phyloP scores from a whole-genome alignment of 768 basidiomycete genomes.

The Tylopilus sp. region DNA sequence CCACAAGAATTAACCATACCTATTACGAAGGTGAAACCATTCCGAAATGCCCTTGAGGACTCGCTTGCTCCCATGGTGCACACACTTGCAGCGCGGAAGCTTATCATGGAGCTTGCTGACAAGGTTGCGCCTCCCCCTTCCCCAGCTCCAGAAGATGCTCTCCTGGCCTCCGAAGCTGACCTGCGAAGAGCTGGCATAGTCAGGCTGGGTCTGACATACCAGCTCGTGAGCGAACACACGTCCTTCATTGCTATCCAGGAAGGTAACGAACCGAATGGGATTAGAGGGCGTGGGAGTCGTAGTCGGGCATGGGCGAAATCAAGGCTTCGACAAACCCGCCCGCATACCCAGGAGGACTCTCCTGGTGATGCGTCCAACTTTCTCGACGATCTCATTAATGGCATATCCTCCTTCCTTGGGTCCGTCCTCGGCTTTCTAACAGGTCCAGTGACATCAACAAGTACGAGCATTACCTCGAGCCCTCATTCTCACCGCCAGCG shows the following conservation, averaged over 20 bases:
- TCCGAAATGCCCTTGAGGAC: slow-evolving; percentile 12
- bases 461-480: not conserved
- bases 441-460: slow-evolving; percentile 1
- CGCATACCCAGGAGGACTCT: not conserved
- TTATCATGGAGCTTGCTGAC: slow-evolving; percentile 52
- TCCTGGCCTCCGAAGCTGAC: slow-evolving; percentile 29
- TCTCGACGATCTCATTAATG: slow-evolving; percentile 18
- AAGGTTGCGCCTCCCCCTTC: slow-evolving; percentile 31
- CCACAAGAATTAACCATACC: slow-evolving; percentile 15
- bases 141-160: slow-evolving; percentile 22
- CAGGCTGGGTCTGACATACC: slow-evolving; percentile 48
- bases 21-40: slow-evolving; percentile 27
- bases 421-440: slow-evolving; percentile 14
- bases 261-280: slow-evolving; percentile 22
- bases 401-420: slow-evolving; percentile 14
- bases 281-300: not conserved
- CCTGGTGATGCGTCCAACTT: slow-evolving; percentile 1
- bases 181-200: slow-evolving; percentile 45
- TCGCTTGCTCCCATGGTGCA: slow-evolving; percentile 41
- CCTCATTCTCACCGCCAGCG: not conserved
- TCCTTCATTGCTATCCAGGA: slow-evolving; percentile 54
- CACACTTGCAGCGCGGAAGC: slow-evolving; percentile 48
- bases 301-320: slow-evolving; percentile 15
- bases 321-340: slow-evolving; percentile 7
- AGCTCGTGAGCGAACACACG: slow-evolving; percentile 49